These are phyloP conservation scores for Phialophora expanda DNA, from an alignment of 2,329 filamentous ascomycete species.

Conservation along the genomic window DNA sequence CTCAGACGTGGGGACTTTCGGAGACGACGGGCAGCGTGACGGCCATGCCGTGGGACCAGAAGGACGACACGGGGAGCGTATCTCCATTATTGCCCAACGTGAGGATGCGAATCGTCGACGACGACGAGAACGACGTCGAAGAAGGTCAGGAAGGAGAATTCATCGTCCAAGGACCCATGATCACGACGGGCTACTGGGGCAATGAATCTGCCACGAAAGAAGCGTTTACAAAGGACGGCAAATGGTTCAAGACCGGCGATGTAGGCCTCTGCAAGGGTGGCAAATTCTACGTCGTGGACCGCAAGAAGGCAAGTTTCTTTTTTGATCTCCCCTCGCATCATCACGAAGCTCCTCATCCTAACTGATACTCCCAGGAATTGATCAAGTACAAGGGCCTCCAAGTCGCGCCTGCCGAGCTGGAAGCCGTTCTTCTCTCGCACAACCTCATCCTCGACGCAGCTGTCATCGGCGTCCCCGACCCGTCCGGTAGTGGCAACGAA, in stretches of 20 bases:
- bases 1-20: constrained; percentile 37
- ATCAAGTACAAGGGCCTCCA: constrained; percentile 62
- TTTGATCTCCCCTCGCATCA: background rate
- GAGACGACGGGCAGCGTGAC: constrained; percentile 39
- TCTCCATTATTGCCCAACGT: constrained; percentile 33
- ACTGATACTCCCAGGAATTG: constrained; percentile 38
- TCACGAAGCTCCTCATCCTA: background rate
- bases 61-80: constrained; percentile 35
- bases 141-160: constrained; percentile 63
- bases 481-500: constrained; percentile 46
- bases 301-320: constrained; percentile 60
- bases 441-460: constrained; percentile 51
- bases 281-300: constrained; percentile 91
- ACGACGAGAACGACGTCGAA: constrained; percentile 37
- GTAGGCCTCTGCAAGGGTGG: constrained; percentile 76
- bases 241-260: constrained; percentile 90
- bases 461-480: constrained; percentile 51
- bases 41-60: constrained; percentile 34
- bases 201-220: constrained; percentile 36
- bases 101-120: constrained; percentile 37
- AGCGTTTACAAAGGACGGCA: constrained; percentile 58
- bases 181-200: constrained; percentile 46
- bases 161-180: constrained; percentile 63
- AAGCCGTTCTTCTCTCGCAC: constrained; percentile 52
- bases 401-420: constrained; percentile 57